phyloP scores from a whole-genome alignment of 192 early-diverging fungal genomes.

The Spizellomyces sp. region DNA sequence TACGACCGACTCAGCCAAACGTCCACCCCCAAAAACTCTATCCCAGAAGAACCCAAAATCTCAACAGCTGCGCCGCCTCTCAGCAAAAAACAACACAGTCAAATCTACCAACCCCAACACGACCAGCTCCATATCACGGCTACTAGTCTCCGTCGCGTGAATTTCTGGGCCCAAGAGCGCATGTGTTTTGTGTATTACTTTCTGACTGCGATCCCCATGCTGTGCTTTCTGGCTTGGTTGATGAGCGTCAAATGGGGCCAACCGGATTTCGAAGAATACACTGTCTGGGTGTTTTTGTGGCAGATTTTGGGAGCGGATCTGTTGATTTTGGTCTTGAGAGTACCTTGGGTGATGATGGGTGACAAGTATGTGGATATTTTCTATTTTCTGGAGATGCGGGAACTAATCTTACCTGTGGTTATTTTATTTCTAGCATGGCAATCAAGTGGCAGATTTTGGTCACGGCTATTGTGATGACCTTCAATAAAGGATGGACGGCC shows the following conservation, averaged over 20 bases:
- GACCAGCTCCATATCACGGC: not conserved
- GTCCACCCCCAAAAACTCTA: conserved; percentile 1
- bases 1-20: not conserved
- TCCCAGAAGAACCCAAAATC: not conserved
- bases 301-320: not conserved
- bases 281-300: not conserved
- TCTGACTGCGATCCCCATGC: not conserved
- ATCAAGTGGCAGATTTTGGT: conserved; percentile 11
- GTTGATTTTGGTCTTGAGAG: not conserved
- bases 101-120: not conserved
- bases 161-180: not conserved
- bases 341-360: not conserved
- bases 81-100: not conserved
- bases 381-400: not conserved
- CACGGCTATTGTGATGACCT: not conserved
- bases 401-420: not conserved
- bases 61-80: not conserved
- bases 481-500: not conserved
- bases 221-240: not conserved
- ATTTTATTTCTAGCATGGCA: conserved; percentile 4
- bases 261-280: not conserved
- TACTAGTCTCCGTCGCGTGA: not conserved
- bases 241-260: not conserved
- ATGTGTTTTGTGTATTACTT: not conserved
- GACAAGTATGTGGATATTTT: conserved; percentile 4